A percentile compares a stretch with the other conserved stretches of the same genome.
These are phyloP conservation scores for Violaceomyces palustris DNA, from an alignment of 1,284 basidiomycete species.

Conservation along the genomic window DNA sequence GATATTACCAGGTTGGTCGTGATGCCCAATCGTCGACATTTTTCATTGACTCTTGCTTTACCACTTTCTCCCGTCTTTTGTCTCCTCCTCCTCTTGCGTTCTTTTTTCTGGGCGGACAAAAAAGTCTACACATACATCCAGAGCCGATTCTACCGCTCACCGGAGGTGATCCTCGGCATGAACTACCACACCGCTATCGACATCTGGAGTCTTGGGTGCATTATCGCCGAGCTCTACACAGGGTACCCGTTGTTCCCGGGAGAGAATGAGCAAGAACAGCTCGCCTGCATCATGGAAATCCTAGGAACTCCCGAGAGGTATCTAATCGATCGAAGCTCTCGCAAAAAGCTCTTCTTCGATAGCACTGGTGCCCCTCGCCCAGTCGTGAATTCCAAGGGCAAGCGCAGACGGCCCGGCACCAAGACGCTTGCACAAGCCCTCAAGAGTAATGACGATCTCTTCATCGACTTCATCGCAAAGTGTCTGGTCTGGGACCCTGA, in stretches of 20 bases:
- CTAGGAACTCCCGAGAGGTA: conserved; percentile 92
- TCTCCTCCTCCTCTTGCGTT: background rate
- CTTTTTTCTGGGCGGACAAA: background rate
- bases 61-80: background rate
- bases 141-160: conserved; percentile 93
- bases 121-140: conserved; percentile 97
- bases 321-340: conserved; percentile 84
- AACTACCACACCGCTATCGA: conserved; percentile 65
- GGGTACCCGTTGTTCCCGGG: conserved; percentile 98
- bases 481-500: conserved; percentile 98
- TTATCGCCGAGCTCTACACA: conserved; percentile 95
- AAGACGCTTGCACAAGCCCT: conserved; percentile 85
- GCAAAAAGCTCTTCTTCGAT: conserved; percentile 95
- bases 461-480: conserved; percentile 73
- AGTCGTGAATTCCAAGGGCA: conserved; percentile 93
- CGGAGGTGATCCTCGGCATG: conserved; percentile 59
- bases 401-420: conserved; percentile 79
- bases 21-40: background rate
- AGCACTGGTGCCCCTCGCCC: conserved; percentile 84
- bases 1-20: background rate
- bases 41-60: background rate
- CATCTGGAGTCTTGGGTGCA: conserved; percentile 98
- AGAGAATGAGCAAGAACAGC: conserved; percentile 91
- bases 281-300: conserved; percentile 99
- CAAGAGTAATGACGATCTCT: conserved; percentile 73